Evolutionary conservation across 78 protist genomes (phyloP), one percentile per base, ranked within the genome.

Genomic region (Pigoraptor vietnamica): DNA sequence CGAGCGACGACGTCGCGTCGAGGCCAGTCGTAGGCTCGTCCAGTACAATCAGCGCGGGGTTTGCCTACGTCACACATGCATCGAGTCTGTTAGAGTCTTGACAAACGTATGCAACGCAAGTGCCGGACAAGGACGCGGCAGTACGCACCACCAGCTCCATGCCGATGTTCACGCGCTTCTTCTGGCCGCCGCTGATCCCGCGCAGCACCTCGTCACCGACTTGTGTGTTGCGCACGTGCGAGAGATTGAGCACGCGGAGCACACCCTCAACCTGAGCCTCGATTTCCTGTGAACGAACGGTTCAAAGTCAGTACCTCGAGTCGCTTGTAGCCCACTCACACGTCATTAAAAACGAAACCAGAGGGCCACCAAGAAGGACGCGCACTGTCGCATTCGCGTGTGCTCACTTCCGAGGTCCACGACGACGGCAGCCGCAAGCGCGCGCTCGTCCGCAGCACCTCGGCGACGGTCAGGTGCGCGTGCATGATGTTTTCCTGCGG

Each of bases 161-260:
- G 39, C 93, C 97, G 36, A 93, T 38, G 33, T 92, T 90, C 29
- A 82, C 32, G 1, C 96, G 93, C 93, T 95, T 95, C 39, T 87
- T 0, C 84, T 95, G 94, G 0, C 96, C 96, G 29, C 96, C 96
- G 0, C 93, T 90, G 0, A 95, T n/a, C 36, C 96, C 96, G 93
- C 36, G 95, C 39, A 36, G 6, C 10, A 29, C 90, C 24, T 87
- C 90, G 24, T 87, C 90, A 23, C 90, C 90, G 37, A 87, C 23
- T 2, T 2, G 23, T 6, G 33, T 24, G 90, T 87, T 23, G 37
- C 32, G 40, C n/a, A 87, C 34, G n/a, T 39, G n/a, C 9, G 37
- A 1, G 34, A 87, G 90, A 24, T 23, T 23, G 33, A 87, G 37
- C 14, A 87, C 24, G 55, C 32, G 9, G 24, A 87, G 10, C 36